phyloP scores from a whole-genome alignment of 163 green algal species.

The Scenedesmus sp. region DNA sequence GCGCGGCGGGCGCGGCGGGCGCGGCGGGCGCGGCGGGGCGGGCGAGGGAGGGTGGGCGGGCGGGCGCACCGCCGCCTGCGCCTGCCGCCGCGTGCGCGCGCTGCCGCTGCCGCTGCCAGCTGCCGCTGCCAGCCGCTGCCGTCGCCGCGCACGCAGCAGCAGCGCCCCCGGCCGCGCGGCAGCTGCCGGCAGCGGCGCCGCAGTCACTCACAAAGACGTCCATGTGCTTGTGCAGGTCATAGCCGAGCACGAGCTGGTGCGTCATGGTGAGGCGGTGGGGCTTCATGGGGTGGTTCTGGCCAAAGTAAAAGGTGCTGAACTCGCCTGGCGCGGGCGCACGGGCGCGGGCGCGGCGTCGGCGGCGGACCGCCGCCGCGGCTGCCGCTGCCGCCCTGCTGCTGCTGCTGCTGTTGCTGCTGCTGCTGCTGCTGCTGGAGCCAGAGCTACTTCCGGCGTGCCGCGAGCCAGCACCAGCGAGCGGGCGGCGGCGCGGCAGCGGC shows the following conservation, averaged over 20 bases:
- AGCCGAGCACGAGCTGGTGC: slow-evolving; percentile 92
- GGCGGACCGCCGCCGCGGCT: no score
- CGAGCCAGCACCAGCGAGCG: no score
- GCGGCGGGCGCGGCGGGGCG: no score
- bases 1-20: no score
- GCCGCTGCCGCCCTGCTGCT: background rate
- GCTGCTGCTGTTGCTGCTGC: background rate
- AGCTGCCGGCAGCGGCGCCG: background rate
- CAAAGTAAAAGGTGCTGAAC: slow-evolving; percentile 93
- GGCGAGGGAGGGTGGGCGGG: background rate
- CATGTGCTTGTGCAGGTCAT: slow-evolving; percentile 92
- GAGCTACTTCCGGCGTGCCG: no score
- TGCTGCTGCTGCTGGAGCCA: background rate
- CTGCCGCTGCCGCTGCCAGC: slow-evolving; percentile 2
- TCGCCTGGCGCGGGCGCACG: slow-evolving; percentile 64
- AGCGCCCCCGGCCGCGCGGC: no score
- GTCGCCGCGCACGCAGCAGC: background rate
- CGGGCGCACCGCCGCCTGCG: background rate
- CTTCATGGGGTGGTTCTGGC: slow-evolving; percentile 98
- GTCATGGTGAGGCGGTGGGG: slow-evolving; percentile 95
- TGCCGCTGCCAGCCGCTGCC: background rate
- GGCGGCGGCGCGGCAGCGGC: no score
- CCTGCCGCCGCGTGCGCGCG: background rate
- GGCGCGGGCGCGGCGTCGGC: background rate
- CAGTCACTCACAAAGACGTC: slow-evolving; percentile 75